Conservation (phyloP, 768 basidiomycete genomes). For the Suillus ampliporus region DNA sequence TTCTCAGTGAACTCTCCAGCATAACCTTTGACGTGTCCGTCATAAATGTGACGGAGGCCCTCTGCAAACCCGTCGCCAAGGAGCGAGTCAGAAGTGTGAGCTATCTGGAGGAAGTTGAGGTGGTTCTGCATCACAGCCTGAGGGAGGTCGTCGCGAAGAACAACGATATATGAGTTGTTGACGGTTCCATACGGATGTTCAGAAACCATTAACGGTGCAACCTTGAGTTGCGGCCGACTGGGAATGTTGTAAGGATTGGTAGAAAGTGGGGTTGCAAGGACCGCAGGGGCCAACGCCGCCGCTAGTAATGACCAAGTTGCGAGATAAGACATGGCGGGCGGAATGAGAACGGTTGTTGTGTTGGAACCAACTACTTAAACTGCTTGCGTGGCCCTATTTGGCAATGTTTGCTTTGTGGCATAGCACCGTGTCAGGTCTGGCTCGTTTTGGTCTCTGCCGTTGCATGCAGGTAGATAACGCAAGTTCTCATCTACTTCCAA, state of each 20-base stretch:
- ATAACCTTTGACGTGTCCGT: constrained; percentile 76
- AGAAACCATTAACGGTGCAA: constrained; percentile 65
- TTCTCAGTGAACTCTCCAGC: constrained; percentile 75
- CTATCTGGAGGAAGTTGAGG: constrained; percentile 73
- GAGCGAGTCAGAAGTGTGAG: constrained; percentile 60
- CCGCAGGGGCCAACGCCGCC: constrained; percentile 43
- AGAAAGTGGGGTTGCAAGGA: constrained; percentile 50
- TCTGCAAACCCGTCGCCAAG: constrained; percentile 49
- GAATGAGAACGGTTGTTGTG: constrained; percentile 18
- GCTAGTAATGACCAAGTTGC: constrained; percentile 42
- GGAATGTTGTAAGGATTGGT: constrained; percentile 42
- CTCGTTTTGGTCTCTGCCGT: constrained; percentile 9
- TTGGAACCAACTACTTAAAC: constrained; percentile 30
- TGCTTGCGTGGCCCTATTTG: constrained; percentile 24
- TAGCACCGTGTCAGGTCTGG: not conserved
- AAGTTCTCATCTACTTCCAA: not conserved
- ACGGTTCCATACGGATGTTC: constrained; percentile 73
- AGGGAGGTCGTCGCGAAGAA: constrained; percentile 76
- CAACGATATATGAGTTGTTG: constrained; percentile 94
- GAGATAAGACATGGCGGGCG: constrained; percentile 41
- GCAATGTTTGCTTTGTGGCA: constrained; percentile 37
- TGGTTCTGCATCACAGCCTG: constrained; percentile 70
- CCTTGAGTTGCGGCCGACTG: constrained; percentile 50
- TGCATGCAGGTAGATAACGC: not conserved
- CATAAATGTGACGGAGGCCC: constrained; percentile 79